These are phyloP conservation scores for Medakamo hakoo DNA, from an alignment of 139 green algal genomes.

Conservation along the genomic window DNA sequence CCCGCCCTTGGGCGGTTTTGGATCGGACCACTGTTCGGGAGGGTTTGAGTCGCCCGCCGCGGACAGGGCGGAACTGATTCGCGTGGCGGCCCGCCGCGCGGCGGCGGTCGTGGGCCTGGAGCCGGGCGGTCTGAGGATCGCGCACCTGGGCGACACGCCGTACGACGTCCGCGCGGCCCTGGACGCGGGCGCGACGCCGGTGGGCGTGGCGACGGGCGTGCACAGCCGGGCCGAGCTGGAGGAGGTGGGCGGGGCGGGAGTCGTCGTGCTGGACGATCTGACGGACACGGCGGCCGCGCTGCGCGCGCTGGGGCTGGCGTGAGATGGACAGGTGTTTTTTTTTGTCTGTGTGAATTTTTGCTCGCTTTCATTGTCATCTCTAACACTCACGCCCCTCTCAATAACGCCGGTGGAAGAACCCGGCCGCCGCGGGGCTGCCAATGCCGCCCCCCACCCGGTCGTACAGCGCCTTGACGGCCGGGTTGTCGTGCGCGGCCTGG, in stretches of 20 bases:
- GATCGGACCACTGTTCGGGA: conserved; percentile 34
- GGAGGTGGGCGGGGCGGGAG: conserved; percentile 4
- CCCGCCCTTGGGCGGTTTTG: no score
- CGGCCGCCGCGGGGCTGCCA: background rate
- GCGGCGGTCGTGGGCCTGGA: conserved; percentile 7
- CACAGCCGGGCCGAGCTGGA: conserved; percentile 35
- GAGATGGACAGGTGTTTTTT: no score
- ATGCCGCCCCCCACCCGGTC: background rate
- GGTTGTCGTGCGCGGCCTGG: conserved; percentile 14
- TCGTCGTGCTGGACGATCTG: conserved; percentile 13
- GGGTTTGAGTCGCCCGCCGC: conserved; percentile 36
- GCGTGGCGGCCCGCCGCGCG: conserved; percentile 37
- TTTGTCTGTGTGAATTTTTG: no score
- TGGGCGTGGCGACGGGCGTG: conserved; percentile 66
- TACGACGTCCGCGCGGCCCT: conserved; percentile 67
- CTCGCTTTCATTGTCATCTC: no score
- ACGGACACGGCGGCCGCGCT: conserved; percentile 6
- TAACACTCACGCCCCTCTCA: background rate
- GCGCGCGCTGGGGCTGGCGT: background rate
- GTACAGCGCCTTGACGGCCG: conserved; percentile 16
- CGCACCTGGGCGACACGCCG: conserved; percentile 63
- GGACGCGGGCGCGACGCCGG: conserved; percentile 27
- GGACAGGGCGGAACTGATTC: conserved; percentile 68
- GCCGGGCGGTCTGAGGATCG: conserved; percentile 7
- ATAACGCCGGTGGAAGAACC: background rate